Conservation (phyloP, 2,329 filamentous ascomycete genomes). For the Magnaporthales sp. region DNA sequence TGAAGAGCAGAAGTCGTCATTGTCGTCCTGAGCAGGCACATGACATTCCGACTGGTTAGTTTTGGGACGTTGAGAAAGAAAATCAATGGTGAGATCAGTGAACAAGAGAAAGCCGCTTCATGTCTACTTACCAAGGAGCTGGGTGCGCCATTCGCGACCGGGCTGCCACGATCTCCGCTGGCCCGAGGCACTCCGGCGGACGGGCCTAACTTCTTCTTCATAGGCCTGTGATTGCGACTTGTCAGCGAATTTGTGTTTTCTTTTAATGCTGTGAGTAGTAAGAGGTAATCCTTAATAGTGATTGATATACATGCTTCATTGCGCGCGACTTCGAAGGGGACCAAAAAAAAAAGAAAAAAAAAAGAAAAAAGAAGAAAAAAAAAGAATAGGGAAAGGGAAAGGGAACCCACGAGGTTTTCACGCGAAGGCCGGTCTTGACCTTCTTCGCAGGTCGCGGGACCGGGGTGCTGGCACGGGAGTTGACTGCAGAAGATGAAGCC, state of each 20-base stretch:
- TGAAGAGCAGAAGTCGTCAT: conserved; percentile 83
- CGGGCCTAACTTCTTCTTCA: conserved; percentile 65
- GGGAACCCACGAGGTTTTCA: conserved; percentile 60
- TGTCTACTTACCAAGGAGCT: conserved; percentile 42
- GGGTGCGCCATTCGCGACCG: conserved; percentile 45
- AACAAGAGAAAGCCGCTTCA: neutral
- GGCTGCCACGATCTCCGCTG: conserved; percentile 55
- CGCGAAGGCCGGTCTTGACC: conserved; percentile 50
- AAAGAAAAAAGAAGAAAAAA: conserved; percentile 4
- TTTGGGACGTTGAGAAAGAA: conserved; percentile 8
- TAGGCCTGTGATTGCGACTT: conserved; percentile 44
- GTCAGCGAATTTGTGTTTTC: conserved; percentile 7
- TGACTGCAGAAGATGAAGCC: conserved; percentile 33
- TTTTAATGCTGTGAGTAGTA: neutral
- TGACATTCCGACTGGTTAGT: neutral
- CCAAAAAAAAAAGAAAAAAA: conserved; percentile 5
- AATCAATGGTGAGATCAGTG: conserved; percentile 6
- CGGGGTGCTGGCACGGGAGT: conserved; percentile 54
- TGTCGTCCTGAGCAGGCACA: conserved; percentile 47
- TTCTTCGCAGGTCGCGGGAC: conserved; percentile 49
- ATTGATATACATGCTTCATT: no score
- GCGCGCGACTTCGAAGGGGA: no score
- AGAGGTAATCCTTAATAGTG: neutral
- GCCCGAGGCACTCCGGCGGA: conserved; percentile 60
- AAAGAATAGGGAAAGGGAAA: conserved; percentile 10